These are phyloP conservation scores for Wickerhamomyces queroliae DNA, from an alignment of 805 yeast genomes.

Conservation along the genomic window DNA sequence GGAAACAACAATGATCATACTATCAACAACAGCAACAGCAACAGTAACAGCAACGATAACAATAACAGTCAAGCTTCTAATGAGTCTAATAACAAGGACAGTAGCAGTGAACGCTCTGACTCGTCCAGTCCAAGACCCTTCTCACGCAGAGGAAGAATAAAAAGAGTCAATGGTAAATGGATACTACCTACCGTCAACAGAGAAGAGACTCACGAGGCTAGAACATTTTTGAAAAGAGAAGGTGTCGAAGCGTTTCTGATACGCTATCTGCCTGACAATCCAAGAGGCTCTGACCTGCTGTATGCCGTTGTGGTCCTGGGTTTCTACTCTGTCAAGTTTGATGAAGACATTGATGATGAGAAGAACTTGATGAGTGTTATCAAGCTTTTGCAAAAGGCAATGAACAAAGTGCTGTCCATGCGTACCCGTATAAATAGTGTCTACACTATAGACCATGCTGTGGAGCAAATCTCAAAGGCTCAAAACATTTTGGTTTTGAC, in stretches of 20 bases:
- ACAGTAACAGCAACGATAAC: neutral
- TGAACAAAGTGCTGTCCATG: constrained; percentile 52
- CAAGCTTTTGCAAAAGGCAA: constrained; percentile 53
- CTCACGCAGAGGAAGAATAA: neutral
- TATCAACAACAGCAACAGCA: neutral
- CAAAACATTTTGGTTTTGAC: constrained; percentile 67
- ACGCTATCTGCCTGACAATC: constrained; percentile 53
- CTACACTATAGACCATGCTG: constrained; percentile 52
- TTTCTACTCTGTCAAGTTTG: constrained; percentile 28
- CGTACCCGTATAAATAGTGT: constrained; percentile 51
- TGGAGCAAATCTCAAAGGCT: constrained; percentile 47
- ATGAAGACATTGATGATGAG: constrained; percentile 35
- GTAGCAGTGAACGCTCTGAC: neutral
- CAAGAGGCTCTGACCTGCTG: constrained; percentile 52
- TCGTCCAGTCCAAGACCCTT: neutral
- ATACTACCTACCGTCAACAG: constrained; percentile 32
- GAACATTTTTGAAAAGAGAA: constrained; percentile 47
- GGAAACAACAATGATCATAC: neutral
- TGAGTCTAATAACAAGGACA: neutral
- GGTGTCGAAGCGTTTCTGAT: constrained; percentile 61
- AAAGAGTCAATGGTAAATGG: constrained; percentile 27
- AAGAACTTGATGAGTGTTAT: constrained; percentile 41
- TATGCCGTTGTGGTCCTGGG: constrained; percentile 60
- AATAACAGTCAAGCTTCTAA: no score
- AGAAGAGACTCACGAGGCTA: constrained; percentile 38